Conservation (phyloP, 805 yeast genomes). For the Monosporozyma yasuniensis region DNA sequence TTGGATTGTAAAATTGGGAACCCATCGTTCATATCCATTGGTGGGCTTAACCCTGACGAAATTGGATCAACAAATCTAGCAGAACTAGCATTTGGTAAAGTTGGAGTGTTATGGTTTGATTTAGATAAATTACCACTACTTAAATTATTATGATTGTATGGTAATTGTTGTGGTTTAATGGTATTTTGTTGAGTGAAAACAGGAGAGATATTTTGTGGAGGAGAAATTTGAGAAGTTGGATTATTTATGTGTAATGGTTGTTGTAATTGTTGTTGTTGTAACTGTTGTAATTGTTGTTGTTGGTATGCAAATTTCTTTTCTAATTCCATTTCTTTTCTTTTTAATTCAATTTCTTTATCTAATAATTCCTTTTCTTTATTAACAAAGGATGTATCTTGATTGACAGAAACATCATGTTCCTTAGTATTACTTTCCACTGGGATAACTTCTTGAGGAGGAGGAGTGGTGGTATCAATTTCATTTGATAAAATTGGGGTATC, state of each 20-base stretch:
- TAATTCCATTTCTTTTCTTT: conserved; percentile 1
- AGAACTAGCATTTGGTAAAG: conserved; percentile 6
- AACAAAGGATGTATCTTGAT: conserved; percentile 6
- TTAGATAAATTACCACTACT: background rate
- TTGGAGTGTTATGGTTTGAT: conserved; percentile 3
- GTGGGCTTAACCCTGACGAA: conserved; percentile 8
- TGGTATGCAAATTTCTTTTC: background rate
- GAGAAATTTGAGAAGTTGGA: background rate
- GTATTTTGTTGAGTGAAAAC: background rate
- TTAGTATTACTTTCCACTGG: background rate
- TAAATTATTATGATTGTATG: background rate
- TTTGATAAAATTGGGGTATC: background rate
- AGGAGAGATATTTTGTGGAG: background rate
- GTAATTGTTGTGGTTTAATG: conserved; percentile 4
- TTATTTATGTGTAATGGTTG: conserved; percentile 1
- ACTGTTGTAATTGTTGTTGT: conserved; percentile 1
- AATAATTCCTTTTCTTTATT: conserved; percentile 24
- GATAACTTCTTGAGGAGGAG: background rate
- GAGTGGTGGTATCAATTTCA: background rate
- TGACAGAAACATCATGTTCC: background rate
- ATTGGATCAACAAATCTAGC: conserved; percentile 18
- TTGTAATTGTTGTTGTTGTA: conserved; percentile 2
- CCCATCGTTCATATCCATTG: conserved; percentile 6
- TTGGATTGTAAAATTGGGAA: conserved; percentile 4
- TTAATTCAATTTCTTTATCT: conserved; percentile 25